A percentile compares a stretch with the other conserved stretches of the same genome.
Conservation (phyloP, 2,329 filamentous ascomycete species). For the Xylaria sp. region DNA sequence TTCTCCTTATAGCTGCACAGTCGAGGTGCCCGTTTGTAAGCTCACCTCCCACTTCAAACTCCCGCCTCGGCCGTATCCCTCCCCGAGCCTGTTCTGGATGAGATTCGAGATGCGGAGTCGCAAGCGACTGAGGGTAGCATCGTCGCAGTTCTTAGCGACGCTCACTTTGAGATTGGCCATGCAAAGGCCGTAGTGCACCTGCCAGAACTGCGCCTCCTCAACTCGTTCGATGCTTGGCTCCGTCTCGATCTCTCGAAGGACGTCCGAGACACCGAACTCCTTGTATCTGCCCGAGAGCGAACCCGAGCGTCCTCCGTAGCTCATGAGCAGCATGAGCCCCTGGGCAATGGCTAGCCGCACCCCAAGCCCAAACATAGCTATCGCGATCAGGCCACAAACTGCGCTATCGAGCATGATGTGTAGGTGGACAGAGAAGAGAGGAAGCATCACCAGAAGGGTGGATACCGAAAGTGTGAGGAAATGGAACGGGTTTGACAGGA, state of each 20-base stretch:
- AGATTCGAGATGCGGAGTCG: constrained; percentile 80
- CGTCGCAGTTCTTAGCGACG: constrained; percentile 72
- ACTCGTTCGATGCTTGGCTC: constrained; percentile 81
- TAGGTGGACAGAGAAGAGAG: constrained; percentile 81
- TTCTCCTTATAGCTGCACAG: constrained; percentile 18
- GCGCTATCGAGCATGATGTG: constrained; percentile 86
- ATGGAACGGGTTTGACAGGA: constrained; percentile 95
- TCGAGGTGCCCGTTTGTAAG: constrained; percentile 72
- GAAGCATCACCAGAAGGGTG: constrained; percentile 80
- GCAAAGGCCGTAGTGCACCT: constrained; percentile 95
- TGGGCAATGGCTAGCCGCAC: constrained; percentile 85
- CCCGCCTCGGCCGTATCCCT: constrained; percentile 83
- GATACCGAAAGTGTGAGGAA: constrained; percentile 93
- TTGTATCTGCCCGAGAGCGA: constrained; percentile 47
- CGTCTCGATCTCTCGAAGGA: constrained; percentile 86
- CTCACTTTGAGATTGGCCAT: constrained; percentile 93
- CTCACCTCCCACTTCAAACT: constrained; percentile 94
- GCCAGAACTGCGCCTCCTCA: constrained; percentile 96
- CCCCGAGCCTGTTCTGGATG: constrained; percentile 86
- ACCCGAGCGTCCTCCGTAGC: constrained; percentile 66
- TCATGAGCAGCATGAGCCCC: constrained; percentile 96
- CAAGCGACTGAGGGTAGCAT: constrained; percentile 77
- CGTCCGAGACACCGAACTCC: constrained; percentile 70
- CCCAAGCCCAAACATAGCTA: constrained; percentile 89
- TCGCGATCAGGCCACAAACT: constrained; percentile 82